phyloP scores from a whole-genome alignment of 495 filamentous ascomycete species.

The Copromyces sp. region DNA sequence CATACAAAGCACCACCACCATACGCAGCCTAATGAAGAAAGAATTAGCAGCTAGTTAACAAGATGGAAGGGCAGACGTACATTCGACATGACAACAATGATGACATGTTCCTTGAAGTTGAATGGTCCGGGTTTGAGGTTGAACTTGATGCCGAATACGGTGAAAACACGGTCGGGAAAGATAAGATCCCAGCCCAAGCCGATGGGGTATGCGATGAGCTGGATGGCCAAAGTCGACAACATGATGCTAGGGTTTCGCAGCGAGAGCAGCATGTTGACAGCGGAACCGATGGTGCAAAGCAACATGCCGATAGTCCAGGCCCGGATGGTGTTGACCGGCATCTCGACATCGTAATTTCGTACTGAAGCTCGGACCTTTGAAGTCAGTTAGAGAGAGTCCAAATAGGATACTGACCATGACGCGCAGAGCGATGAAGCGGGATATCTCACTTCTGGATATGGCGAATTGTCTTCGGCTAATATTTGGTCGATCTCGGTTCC shows the following conservation, averaged over 20 bases:
- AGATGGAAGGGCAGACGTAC: slow-evolving; percentile 21
- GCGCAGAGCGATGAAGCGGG: slow-evolving; percentile 5
- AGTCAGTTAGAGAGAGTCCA: slow-evolving; percentile 20
- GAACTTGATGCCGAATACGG: slow-evolving; percentile 48
- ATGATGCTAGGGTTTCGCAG: slow-evolving; percentile 54
- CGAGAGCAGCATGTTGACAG: slow-evolving; percentile 63
- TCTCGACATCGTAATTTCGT: slow-evolving; percentile 55
- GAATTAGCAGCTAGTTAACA: slow-evolving; percentile 6
- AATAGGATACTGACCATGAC: background rate
- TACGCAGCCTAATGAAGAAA: slow-evolving; percentile 26
- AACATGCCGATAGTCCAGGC: slow-evolving; percentile 64
- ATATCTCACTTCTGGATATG: slow-evolving; percentile 53
- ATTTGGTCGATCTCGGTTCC: slow-evolving; percentile 46
- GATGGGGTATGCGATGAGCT: slow-evolving; percentile 59
- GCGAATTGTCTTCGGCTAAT: slow-evolving; percentile 54
- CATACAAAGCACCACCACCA: slow-evolving; percentile 38
- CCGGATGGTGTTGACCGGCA: slow-evolving; percentile 57
- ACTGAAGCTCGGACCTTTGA: slow-evolving; percentile 53
- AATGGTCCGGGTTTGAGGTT: slow-evolving; percentile 62
- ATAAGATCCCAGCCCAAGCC: slow-evolving; percentile 47
- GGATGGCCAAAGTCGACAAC: slow-evolving; percentile 58
- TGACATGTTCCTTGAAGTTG: slow-evolving; percentile 70
- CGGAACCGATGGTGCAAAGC: slow-evolving; percentile 51
- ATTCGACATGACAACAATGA: slow-evolving; percentile 67
- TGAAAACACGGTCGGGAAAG: slow-evolving; percentile 48